Base-by-base conservation (phyloP, 2,329 filamentous ascomycete genomes). In the Ophiocordyceps unilateralis region DNA sequence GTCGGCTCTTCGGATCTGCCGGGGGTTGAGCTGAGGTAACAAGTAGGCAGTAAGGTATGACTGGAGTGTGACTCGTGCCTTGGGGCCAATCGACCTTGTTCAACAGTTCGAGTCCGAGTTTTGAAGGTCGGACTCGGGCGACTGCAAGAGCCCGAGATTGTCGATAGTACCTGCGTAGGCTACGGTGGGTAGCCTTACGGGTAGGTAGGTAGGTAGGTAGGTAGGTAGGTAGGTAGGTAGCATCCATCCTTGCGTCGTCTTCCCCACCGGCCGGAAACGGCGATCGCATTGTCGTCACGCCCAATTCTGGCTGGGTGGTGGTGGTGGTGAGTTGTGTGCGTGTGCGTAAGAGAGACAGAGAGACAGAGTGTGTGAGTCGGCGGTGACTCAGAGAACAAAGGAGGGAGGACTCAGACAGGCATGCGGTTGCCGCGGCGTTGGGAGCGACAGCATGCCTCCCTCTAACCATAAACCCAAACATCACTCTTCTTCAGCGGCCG, bases 81-180 rank as follows among this genome's bases (percentile, higher is more conserved):
- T 28, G 26, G 26, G 14, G 10, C 26, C n/a, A n/a, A 28, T 3
- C 10, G 10, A 28, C 10, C 26, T 7, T 28, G 5, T 11, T 11
- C 24, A 6, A 28, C 10, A 5, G 10, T 11, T 9, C 10, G 26
- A 28, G 26, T 11, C 10, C 10, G 38, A 11, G 20, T 17, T 32
- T 32, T 15, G 38, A 19, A 26, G 9, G 23, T 19, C 44, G 44
- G 47, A 20, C 40, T 49, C 47, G 46, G 47, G 42, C 40, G 40
- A 44, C 40, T 48, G 19, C 44, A 46, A 43, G 44, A 48, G 34
- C 43, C 47, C 47, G 42, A 43, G 8, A 36, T 10, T 19, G n/a
- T 17, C n/a, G 32, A 17, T 4, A 4, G 30, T 5, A 34, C 9
- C 10, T 4, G 30, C 28, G 5, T 14, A 24, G 23, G 23, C 23